A percentile compares a stretch with the other conserved stretches of the same genome.
Conservation (phyloP, 176 grass and related monocot genomes). For the Musa troglodytarum region DNA sequence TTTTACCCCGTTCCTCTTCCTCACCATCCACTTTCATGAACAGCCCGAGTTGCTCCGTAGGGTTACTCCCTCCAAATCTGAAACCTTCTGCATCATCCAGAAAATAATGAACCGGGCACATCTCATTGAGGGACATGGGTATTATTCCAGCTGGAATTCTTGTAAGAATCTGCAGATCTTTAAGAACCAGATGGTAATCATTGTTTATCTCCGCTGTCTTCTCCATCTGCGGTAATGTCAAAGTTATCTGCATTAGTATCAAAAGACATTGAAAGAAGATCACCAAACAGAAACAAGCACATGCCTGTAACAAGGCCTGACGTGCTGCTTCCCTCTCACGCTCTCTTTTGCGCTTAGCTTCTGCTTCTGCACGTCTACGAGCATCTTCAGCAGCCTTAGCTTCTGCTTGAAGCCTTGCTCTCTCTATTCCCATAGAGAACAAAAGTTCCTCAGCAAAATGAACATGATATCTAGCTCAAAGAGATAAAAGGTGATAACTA, state of each 20-base stretch:
- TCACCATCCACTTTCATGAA: constrained; percentile 87
- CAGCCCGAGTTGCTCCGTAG: constrained; percentile 67
- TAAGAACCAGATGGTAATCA: constrained; percentile 43
- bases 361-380: constrained; percentile 50
- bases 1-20: constrained; percentile 55
- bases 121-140: constrained; percentile 27
- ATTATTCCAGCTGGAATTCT: constrained; percentile 37
- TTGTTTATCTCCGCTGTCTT: constrained; percentile 66
- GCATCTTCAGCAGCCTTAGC: constrained; percentile 88
- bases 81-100: constrained; percentile 63
- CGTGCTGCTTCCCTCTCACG: constrained; percentile 81
- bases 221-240: constrained; percentile 51
- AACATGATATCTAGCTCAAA: constrained; percentile 6
- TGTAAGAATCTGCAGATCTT: constrained; percentile 78
- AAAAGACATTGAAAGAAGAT: not conserved
- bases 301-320: constrained; percentile 69
- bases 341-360: constrained; percentile 75
- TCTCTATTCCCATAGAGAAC: constrained; percentile 41
- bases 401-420: constrained; percentile 71
- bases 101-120: constrained; percentile 49
- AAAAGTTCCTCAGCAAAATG: not conserved
- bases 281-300: constrained; percentile 18
- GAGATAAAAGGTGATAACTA: not conserved
- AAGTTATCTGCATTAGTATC: not conserved
- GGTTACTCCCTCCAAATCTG: constrained; percentile 40